phyloP scores from a whole-genome alignment of 495 filamentous ascomycete genomes.

The Cercophora samala region DNA sequence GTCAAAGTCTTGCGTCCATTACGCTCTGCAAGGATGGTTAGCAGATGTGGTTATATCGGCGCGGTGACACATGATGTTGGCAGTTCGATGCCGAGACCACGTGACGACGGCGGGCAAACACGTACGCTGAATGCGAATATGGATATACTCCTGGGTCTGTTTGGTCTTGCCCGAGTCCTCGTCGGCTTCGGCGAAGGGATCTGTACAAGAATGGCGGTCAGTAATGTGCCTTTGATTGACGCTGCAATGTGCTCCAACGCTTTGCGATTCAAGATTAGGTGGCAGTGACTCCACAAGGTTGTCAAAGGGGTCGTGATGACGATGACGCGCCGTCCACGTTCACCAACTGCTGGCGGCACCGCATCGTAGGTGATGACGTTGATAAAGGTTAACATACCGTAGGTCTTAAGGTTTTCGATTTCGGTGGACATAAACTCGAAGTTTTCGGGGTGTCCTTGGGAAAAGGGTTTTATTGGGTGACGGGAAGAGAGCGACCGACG shows the following conservation, averaged over 20 bases:
- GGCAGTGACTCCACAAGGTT: background rate
- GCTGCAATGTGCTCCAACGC: background rate
- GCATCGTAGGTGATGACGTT: background rate
- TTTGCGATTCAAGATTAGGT: background rate
- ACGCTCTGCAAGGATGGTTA: conserved; percentile 63
- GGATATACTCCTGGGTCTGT: conserved; percentile 92
- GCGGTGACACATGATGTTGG: background rate
- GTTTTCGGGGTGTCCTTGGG: conserved; percentile 48
- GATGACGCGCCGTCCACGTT: background rate
- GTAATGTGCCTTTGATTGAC: background rate
- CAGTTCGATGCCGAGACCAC: background rate
- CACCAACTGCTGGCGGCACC: background rate
- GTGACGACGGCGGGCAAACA: background rate
- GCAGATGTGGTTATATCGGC: background rate
- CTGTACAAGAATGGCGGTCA: conserved; percentile 42
- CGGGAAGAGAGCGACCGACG: conserved; percentile 44
- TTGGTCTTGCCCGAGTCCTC: conserved; percentile 93
- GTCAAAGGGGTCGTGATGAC: background rate
- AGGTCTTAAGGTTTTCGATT: conserved; percentile 88
- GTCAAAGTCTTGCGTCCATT: conserved; percentile 99
- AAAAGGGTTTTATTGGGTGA: conserved; percentile 41
- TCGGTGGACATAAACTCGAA: conserved; percentile 99
- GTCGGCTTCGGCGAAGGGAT: conserved; percentile 99
- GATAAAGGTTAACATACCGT: conserved; percentile 63
- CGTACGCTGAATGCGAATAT: conserved; percentile 99